Evolutionary conservation across 2,329 filamentous ascomycete genomes (phyloP).

Genomic region (Colletotrichum sp.): DNA sequence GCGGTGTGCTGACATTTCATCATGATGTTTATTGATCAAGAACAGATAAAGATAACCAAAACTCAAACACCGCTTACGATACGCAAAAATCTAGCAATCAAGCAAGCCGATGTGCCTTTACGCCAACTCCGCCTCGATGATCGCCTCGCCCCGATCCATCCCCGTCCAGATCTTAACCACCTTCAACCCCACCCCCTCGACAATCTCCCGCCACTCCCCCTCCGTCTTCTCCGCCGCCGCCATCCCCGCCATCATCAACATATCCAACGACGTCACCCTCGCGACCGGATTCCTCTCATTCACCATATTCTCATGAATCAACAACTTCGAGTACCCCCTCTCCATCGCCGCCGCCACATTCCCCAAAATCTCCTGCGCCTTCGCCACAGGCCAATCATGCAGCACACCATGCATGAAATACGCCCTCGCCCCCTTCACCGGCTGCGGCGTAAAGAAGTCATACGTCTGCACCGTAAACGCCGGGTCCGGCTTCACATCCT

Average conservation of each 20-base stretch:
- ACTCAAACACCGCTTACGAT: not conserved
- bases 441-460: slow-evolving; percentile 44
- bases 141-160: slow-evolving; percentile 29
- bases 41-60: not conserved
- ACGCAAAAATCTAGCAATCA: accelerated
- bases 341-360: slow-evolving; percentile 20
- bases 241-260: slow-evolving; percentile 37
- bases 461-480: slow-evolving; percentile 34
- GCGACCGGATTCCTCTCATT: slow-evolving; percentile 30
- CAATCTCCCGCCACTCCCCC: slow-evolving; percentile 31
- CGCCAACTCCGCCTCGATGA: slow-evolving; percentile 31
- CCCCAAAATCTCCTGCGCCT: slow-evolving; percentile 22
- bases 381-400: slow-evolving; percentile 29
- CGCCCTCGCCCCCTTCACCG: slow-evolving; percentile 40
- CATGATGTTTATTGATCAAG: not conserved
- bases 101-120: not conserved
- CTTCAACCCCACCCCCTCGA: slow-evolving; percentile 28
- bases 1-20: not conserved
- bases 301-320: slow-evolving; percentile 41
- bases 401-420: slow-evolving; percentile 29
- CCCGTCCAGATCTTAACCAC: slow-evolving; percentile 36
- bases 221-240: slow-evolving; percentile 36
- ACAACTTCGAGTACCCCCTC: slow-evolving; percentile 38
- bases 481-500: slow-evolving; percentile 24
- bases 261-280: slow-evolving; percentile 35